Evolutionary conservation across 2,329 filamentous ascomycete genomes (phyloP).

Genomic region (Apiospora koreana): DNA sequence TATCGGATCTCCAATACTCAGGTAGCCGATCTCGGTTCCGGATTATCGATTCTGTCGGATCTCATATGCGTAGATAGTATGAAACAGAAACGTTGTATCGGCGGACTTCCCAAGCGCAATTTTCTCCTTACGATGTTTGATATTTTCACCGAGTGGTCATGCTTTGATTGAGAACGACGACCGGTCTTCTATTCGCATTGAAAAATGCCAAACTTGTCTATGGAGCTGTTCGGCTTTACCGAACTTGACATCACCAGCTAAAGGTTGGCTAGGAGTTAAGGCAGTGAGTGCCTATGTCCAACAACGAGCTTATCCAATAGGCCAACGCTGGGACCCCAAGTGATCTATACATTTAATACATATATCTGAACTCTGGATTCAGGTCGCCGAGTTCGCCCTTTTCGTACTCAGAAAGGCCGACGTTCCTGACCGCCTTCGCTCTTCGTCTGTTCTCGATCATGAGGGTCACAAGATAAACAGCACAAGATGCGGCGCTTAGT

Average conservation of each 20-base stretch:
- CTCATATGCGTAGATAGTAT: not conserved
- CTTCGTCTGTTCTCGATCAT: conserved; percentile 61
- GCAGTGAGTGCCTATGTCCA: too few relatives aligned
- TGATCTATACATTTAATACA: conserved; percentile 38
- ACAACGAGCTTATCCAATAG: not conserved
- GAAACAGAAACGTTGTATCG: not conserved
- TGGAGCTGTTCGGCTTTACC: not conserved
- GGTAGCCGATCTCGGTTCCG: not conserved
- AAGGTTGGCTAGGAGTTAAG: not conserved
- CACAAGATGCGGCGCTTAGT: conserved; percentile 63
- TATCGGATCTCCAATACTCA: not conserved
- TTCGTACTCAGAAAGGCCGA: conserved; percentile 59
- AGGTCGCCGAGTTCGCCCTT: conserved; percentile 59
- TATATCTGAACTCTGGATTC: conserved; percentile 57
- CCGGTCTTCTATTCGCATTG: not conserved
- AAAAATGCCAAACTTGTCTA: not conserved
- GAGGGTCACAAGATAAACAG: conserved; percentile 61
- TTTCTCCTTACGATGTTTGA: too few relatives aligned
- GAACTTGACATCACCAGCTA: not conserved
- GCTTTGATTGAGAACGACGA: not conserved
- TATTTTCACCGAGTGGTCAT: not conserved
- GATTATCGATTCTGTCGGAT: not conserved
- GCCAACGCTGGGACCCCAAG: too few relatives aligned
- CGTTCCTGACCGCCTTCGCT: conserved; percentile 44
- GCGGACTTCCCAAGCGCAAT: not conserved